phyloP scores from a whole-genome alignment of 306 rosid species.

The Adenanthera pavonina region DNA sequence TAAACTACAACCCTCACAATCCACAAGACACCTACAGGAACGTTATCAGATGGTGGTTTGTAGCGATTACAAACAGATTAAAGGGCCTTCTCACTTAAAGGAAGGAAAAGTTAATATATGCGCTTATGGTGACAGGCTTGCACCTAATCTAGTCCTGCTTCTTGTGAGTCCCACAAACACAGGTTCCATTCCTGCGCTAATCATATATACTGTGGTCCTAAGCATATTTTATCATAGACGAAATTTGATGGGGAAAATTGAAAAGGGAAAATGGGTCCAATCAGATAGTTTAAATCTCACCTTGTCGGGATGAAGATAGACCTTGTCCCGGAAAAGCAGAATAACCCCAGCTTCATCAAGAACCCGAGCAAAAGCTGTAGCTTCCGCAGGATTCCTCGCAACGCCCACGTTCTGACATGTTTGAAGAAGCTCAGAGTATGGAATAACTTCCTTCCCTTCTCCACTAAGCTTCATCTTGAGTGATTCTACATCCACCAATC shows the following conservation, averaged over 20 bases:
- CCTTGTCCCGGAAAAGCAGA: conserved; percentile 87
- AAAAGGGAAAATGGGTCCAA: not conserved
- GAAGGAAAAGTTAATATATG: not conserved
- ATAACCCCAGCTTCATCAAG: conserved; percentile 96
- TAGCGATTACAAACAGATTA: not conserved
- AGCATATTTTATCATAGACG: not conserved
- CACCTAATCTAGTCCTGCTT: not conserved
- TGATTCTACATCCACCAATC: conserved; percentile 87
- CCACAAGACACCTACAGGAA: not conserved
- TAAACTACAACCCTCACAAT: not conserved
- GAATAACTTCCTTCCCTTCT: conserved; percentile 76
- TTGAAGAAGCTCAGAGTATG: conserved; percentile 72
- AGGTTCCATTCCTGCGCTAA: conserved; percentile 8
- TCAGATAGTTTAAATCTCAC: conserved; percentile 44
- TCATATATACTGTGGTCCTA: conserved; percentile 15
- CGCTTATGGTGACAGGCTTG: not conserved
- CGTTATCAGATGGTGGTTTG: not conserved
- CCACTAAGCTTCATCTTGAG: conserved; percentile 70
- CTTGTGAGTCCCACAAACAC: conserved; percentile 29
- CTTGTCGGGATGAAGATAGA: conserved; percentile 92
- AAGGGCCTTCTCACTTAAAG: not conserved
- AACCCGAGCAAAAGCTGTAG: conserved; percentile 69
- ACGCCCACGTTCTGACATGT: conserved; percentile 79
- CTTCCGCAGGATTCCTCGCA: conserved; percentile 75
- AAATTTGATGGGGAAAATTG: not conserved